Conservation (phyloP, 148 eudicot genomes). For the Dysphania ambrosioides region DNA sequence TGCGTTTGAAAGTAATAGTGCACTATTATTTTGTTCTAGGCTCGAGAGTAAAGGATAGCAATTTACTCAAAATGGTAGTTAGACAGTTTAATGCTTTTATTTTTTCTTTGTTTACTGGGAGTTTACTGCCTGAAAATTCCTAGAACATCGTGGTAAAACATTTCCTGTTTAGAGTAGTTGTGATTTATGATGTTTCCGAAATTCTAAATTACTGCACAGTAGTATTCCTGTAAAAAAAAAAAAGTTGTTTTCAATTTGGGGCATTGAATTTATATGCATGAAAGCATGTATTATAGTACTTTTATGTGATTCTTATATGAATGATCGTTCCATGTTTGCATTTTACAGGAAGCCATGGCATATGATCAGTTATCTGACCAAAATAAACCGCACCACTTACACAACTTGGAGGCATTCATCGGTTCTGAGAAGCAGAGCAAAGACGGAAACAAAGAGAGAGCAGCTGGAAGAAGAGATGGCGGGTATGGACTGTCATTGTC, state of each 20-base stretch:
- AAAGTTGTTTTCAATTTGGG: too few species aligned
- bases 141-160: too few species aligned
- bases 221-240: too few species aligned
- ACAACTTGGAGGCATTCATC: background rate
- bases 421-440: constrained; percentile 1
- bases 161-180: too few species aligned
- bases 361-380: background rate
- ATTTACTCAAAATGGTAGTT: background rate
- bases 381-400: background rate
- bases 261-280: too few species aligned
- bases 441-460: background rate
- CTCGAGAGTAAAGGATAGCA: background rate
- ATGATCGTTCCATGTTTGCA: background rate
- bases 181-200: too few species aligned
- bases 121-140: too few species aligned
- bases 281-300: too few species aligned
- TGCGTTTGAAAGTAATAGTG: constrained; percentile 7
- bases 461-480: background rate
- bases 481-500: constrained; percentile 16
- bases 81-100: background rate
- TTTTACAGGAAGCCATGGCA: constrained; percentile 13
- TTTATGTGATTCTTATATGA: too few species aligned
- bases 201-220: too few species aligned
- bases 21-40: background rate
- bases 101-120: too few species aligned